Evolutionary conservation across 1,284 basidiomycete genomes (phyloP), one percentile per base, ranked within the genome.

Genomic region (Bondarzewia mesenterica): DNA sequence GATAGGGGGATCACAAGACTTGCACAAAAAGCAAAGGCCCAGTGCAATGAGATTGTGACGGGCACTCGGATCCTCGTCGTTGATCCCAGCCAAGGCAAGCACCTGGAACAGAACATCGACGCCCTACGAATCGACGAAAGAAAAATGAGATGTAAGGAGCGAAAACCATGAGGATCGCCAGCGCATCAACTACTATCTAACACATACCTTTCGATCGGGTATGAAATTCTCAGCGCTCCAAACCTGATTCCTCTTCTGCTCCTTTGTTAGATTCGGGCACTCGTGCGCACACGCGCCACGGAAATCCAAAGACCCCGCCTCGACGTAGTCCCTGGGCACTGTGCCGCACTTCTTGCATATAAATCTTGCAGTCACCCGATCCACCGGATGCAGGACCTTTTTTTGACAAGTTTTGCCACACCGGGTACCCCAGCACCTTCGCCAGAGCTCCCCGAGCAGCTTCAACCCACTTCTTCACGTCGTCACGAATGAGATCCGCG

Each of bases 301-400:
- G 51, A 82, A 81, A 55, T 77, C 73, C 47, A 87, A 60, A 54
- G 74, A 74, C 21, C 59, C 65, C 38, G 70, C 66, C 36, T 64
- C 64, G 23, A 59, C 57, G 53, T 68, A 66, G 27, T 59, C 60
- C 20, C 50, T 56, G 14, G 63, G 59, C 2, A 72, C 59, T 6
- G 63, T 63, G 2, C 63, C 57, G 54, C 84, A 87, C 41, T 58
- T 56, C 49, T 59, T 70, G 58, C 85, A 87, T 22, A 63, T 58
- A 60, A 83, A 86, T 21, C 76, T 64, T 0, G 81, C 79, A 5
- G 74, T 79, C 12, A 80, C 50, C 42, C 80, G 69, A 37, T 81
- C 71, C 14, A 73, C 71, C 0, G 81, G 82, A 60, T 78, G 76
- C 6, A 82, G 49, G 46, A 65, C 59, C 38, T 10, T 63, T 70